Conservation (phyloP, 1,284 basidiomycete genomes). For the Salmacisia buchloeana region DNA sequence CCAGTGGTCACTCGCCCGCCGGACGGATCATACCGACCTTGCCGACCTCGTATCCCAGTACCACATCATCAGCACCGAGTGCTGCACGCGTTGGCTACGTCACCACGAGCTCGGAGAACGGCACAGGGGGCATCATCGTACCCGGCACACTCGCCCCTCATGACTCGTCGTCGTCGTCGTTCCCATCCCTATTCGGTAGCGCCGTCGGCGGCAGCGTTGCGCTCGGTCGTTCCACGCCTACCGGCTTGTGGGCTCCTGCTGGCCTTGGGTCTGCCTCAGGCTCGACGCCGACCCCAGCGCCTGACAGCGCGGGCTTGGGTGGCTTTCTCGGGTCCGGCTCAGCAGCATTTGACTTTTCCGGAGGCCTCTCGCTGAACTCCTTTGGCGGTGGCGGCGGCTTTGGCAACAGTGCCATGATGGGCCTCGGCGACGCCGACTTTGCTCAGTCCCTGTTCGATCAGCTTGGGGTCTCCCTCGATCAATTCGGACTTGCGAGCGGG, state of each 20-base stretch:
- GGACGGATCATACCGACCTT: neutral
- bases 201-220: neutral
- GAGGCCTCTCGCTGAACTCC: neutral
- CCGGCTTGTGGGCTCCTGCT: neutral
- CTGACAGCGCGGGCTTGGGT: neutral
- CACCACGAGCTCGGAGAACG: neutral
- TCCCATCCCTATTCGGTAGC: neutral
- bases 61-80: neutral
- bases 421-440: constrained; percentile 3
- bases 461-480: neutral
- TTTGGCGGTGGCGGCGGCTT: constrained; percentile 1
- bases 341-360: constrained; percentile 1
- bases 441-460: constrained; percentile 2
- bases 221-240: neutral
- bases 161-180: neutral
- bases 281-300: neutral
- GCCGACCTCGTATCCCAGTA: neutral
- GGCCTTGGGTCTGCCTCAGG: neutral
- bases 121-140: neutral
- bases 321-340: no score
- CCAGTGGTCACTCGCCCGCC: neutral
- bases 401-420: constrained; percentile 4
- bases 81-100: neutral
- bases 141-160: neutral
- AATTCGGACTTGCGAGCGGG: constrained; percentile 2